Percentiles rank a stretch among this genome's conserved stretches.
Conservation (phyloP, 2,329 filamentous ascomycete genomes). For the Fusarium sp. region DNA sequence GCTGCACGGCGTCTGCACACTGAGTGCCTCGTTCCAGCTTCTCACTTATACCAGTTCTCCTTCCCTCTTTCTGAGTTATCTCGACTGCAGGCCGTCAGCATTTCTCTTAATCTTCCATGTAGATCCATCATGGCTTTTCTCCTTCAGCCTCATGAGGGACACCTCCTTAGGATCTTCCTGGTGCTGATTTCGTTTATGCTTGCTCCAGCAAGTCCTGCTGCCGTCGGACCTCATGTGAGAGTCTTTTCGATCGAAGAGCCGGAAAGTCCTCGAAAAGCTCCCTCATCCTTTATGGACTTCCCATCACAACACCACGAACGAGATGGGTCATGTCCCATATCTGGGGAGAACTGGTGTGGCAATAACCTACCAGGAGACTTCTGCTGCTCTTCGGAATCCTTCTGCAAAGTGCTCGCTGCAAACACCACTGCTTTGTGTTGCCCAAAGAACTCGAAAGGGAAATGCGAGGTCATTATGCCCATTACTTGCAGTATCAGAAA, state of each 20-base stretch:
- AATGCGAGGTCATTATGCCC: conserved; percentile 40
- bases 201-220: conserved; percentile 29
- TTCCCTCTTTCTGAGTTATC: conserved; percentile 12
- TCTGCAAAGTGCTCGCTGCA: conserved; percentile 45
- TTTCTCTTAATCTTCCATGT: conserved; percentile 36
- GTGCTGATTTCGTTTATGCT: conserved; percentile 43
- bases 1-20: conserved; percentile 40
- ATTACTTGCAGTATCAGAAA: conserved; percentile 42
- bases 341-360: conserved; percentile 40
- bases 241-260: conserved; percentile 32
- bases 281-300: conserved; percentile 17
- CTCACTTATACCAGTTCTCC: conserved; percentile 31
- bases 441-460: conserved; percentile 34
- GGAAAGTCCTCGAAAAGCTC: conserved; percentile 11
- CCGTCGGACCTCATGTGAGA: conserved; percentile 34
- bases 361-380: conserved; percentile 39
- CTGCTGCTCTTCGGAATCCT: conserved; percentile 38
- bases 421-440: conserved; percentile 49
- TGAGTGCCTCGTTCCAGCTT: conserved; percentile 27
- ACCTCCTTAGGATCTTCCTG: conserved; percentile 37
- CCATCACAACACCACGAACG: conserved; percentile 27
- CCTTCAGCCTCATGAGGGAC: conserved; percentile 36
- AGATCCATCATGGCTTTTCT: conserved; percentile 43
- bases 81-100: conserved; percentile 11
- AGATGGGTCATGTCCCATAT: conserved; percentile 40